A percentile compares a stretch with the other conserved stretches of the same genome.
Conservation (phyloP, 352 stramenopile species). For the Ophiocytium majus region DNA sequence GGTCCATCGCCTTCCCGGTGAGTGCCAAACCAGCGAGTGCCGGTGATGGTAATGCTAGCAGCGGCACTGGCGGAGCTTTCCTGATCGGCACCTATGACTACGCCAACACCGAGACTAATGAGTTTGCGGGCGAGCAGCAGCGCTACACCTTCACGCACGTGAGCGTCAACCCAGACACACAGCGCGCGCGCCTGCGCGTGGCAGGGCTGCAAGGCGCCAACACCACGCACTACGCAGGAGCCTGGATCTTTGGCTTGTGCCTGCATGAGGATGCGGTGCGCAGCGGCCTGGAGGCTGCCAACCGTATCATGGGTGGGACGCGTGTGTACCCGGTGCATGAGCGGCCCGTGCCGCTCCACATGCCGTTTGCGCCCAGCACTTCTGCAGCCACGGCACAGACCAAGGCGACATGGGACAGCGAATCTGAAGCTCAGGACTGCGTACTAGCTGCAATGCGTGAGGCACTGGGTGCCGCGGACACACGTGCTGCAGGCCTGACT, state of each 20-base stretch:
- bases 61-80: no score
- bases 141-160: not conserved
- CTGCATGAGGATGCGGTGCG: not conserved
- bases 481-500: no score
- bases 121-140: not conserved
- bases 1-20: not conserved
- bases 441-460: no score
- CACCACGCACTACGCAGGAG: not conserved
- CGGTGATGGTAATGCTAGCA: no score
- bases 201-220: not conserved
- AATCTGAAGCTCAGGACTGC: no score
- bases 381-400: no score
- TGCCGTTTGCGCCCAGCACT: not conserved
- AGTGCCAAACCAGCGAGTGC: not conserved
- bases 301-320: not conserved
- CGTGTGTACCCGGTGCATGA: not conserved
- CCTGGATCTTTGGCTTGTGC: not conserved
- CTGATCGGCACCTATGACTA: not conserved
- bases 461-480: no score
- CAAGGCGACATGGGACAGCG: no score
- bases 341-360: not conserved
- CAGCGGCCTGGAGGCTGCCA: not conserved
- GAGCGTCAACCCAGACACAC: not conserved
- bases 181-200: not conserved
- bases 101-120: not conserved